Evolutionary conservation across 208 protist genomes (phyloP).

Genomic region (Crithidia expoeki): DNA sequence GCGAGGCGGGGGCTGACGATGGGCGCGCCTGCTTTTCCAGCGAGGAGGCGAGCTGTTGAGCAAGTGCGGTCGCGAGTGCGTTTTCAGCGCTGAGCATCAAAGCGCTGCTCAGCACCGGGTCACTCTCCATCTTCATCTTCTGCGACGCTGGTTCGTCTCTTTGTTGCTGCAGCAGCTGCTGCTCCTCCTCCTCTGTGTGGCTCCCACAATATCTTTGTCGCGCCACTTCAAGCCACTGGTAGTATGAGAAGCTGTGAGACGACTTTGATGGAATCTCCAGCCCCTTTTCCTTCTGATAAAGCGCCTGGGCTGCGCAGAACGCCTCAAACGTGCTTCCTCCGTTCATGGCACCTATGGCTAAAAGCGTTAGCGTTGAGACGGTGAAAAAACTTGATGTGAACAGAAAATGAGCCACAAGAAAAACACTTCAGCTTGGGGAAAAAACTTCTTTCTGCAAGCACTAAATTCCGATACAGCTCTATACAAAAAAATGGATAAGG

Average conservation of each 20-base stretch:
- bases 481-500: no score
- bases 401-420: constrained; percentile 3
- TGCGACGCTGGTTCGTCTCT: not conserved
- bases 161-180: not conserved
- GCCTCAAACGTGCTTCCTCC: constrained; percentile 35
- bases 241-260: constrained; percentile 34
- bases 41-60: constrained; percentile 18
- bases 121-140: constrained; percentile 3
- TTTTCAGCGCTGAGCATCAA: not conserved
- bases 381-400: not conserved
- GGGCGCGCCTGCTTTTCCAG: not conserved
- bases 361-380: no score
- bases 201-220: no score
- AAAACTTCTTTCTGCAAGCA: no score
- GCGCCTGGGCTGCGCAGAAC: constrained; percentile 44
- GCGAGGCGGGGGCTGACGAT: not conserved
- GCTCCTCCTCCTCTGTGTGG: constrained; percentile 23
- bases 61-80: constrained; percentile 17
- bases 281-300: constrained; percentile 37
- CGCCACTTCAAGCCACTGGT: constrained; percentile 50
- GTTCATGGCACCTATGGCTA: not conserved
- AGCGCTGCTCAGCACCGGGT: not conserved
- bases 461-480: no score
- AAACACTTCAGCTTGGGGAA: constrained; percentile 8
- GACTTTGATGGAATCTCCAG: constrained; percentile 30